These are phyloP conservation scores for Acanthamoeba divionensis DNA, from an alignment of 208 protist genomes.

Conservation along the genomic window DNA sequence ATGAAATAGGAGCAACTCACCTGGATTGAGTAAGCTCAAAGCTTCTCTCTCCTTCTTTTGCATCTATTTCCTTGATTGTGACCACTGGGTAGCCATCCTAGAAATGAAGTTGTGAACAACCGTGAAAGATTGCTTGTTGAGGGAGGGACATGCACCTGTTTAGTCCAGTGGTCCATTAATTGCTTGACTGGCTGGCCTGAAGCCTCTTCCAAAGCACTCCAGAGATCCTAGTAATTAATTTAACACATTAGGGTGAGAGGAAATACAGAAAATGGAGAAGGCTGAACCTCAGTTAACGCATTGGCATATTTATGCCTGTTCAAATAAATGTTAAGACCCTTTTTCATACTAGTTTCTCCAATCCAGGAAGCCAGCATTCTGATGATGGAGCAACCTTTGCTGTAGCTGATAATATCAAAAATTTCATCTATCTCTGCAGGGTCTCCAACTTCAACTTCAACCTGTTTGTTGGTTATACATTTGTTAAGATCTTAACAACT, in stretches of 20 bases:
- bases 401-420: conserved; percentile 71
- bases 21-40: neutral
- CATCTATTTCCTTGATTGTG: conserved; percentile 38
- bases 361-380: conserved; percentile 69
- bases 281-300: conserved; percentile 90
- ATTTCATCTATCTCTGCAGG: conserved; percentile 84
- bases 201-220: conserved; percentile 86
- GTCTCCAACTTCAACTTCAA: conserved; percentile 92
- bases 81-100: conserved; percentile 40
- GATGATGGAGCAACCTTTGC: conserved; percentile 64
- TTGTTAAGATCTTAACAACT: conserved; percentile 79
- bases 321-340: conserved; percentile 90
- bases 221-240: conserved; percentile 82
- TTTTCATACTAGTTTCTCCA: conserved; percentile 85
- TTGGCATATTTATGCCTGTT: conserved; percentile 88
- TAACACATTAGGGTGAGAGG: neutral
- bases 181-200: conserved; percentile 82
- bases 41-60: neutral
- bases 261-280: conserved; percentile 71
- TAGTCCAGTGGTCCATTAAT: conserved; percentile 91
- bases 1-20: conserved; percentile 32
- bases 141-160: conserved; percentile 88
- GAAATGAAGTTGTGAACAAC: neutral
- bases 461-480: conserved; percentile 64
- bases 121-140: neutral